A percentile compares a stretch with the other conserved stretches of the same genome.
Evolutionary conservation across 2,329 filamentous ascomycete genomes (phyloP).

Genomic region (Diaporthe capsici): DNA sequence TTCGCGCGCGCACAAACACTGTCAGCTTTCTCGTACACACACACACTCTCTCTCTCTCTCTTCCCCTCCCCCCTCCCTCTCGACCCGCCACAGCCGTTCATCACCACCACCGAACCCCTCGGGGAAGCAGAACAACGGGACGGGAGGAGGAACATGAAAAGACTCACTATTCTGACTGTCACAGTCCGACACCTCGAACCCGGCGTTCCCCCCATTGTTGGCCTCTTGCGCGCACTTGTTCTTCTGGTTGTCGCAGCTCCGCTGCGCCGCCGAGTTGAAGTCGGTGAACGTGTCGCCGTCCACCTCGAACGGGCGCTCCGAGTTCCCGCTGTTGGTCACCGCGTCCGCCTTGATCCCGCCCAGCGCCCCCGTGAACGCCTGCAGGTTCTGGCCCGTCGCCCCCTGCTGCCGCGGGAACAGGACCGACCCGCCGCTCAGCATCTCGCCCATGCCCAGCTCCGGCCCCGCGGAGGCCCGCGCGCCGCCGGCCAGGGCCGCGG

Average conservation of each 20-base stretch:
- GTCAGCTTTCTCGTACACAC: constrained; percentile 6
- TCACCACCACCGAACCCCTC: background rate
- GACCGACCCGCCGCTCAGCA: constrained; percentile 53
- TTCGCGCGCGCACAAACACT: background rate
- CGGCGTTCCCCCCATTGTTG: constrained; percentile 51
- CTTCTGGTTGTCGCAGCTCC: constrained; percentile 64
- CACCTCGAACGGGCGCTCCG: constrained; percentile 58
- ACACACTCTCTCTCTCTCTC: background rate
- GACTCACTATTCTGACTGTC: constrained; percentile 61
- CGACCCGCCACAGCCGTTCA: background rate
- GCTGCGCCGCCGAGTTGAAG: constrained; percentile 57
- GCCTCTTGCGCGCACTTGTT: constrained; percentile 61
- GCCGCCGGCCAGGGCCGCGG: constrained; percentile 5
- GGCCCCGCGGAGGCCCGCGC: constrained; percentile 38
- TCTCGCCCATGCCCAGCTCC: constrained; percentile 49
- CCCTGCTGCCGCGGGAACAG: constrained; percentile 49
- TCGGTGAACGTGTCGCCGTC: constrained; percentile 61
- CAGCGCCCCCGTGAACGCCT: constrained; percentile 57
- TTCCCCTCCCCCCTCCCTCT: background rate
- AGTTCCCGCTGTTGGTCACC: constrained; percentile 58
- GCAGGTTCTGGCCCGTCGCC: constrained; percentile 53
- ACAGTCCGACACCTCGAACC: constrained; percentile 59
- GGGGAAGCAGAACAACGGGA: background rate
- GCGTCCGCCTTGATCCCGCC: constrained; percentile 55
- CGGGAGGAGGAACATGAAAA: too few species aligned